These are phyloP conservation scores for Isabelozyma gotoi DNA, from an alignment of 805 yeast genomes.

Conservation along the genomic window DNA sequence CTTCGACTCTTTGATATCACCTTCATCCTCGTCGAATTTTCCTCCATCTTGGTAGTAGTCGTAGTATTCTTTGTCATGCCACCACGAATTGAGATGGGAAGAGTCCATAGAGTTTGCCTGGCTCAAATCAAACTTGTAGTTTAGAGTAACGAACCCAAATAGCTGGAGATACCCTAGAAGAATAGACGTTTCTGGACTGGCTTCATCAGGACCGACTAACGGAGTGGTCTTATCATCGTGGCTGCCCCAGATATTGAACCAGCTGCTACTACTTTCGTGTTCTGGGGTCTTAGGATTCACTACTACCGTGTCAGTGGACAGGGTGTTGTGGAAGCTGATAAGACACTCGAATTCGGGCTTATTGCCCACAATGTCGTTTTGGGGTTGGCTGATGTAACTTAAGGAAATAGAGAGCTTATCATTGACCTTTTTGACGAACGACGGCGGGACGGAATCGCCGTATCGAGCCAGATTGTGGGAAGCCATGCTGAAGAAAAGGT, in stretches of 20 bases:
- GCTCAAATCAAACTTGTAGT: conserved; percentile 29
- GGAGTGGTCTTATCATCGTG: not conserved
- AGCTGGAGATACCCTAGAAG: conserved; percentile 39
- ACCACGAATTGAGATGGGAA: conserved; percentile 20
- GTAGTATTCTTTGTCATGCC: conserved; percentile 38
- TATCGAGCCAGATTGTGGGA: not conserved
- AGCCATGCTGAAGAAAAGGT: not conserved
- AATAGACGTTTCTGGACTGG: conserved; percentile 9
- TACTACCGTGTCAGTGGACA: conserved; percentile 2
- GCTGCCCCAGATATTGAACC: conserved; percentile 13
- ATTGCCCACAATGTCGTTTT: not conserved
- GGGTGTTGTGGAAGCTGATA: conserved; percentile 20
- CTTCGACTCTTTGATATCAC: conserved; percentile 20
- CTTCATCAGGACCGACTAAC: not conserved
- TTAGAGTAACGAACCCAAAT: conserved; percentile 38
- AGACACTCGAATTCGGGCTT: not conserved
- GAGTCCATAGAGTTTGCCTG: conserved; percentile 7
- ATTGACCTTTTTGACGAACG: conserved; percentile 18
- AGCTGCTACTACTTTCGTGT: conserved; percentile 4
- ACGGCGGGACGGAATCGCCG: conserved; percentile 3
- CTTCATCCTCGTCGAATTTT: conserved; percentile 16
- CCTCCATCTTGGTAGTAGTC: conserved; percentile 20
- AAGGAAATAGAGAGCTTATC: conserved; percentile 19
- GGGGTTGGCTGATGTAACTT: not conserved
- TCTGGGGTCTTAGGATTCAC: not conserved